phyloP scores from a whole-genome alignment of 208 protist genomes.

The Leptomonas pyrrhocoris region DNA sequence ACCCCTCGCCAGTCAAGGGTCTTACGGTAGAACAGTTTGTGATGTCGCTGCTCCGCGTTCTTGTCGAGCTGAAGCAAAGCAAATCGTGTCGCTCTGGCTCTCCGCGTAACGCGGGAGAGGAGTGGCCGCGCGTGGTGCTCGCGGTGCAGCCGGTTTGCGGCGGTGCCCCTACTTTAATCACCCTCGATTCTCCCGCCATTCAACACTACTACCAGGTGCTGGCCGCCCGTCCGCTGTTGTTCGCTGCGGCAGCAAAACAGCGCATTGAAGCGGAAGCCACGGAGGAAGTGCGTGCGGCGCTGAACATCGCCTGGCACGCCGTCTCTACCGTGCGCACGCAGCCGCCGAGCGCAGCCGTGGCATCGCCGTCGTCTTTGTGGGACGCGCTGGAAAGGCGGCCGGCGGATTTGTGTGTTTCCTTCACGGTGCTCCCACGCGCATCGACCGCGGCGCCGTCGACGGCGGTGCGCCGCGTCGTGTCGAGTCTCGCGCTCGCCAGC shows the following conservation, averaged over 20 bases:
- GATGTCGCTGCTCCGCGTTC: conserved; percentile 14
- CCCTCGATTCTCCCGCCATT: conserved; percentile 19
- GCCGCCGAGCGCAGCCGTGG: neutral
- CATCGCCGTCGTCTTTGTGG: neutral
- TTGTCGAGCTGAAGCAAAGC: conserved; percentile 7
- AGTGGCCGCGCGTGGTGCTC: conserved; percentile 19
- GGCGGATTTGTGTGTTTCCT: conserved; percentile 22
- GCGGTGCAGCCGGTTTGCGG: conserved; percentile 22
- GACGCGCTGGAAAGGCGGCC: neutral
- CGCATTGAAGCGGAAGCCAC: conserved; percentile 16
- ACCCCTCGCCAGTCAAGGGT: neutral
- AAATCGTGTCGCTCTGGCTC: neutral
- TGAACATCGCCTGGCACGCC: conserved; percentile 23
- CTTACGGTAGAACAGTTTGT: conserved; percentile 12
- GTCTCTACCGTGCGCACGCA: conserved; percentile 8
- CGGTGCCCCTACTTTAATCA: conserved; percentile 23
- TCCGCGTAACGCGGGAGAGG: neutral
- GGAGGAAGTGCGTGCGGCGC: conserved; percentile 20
- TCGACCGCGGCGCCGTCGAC: neutral
- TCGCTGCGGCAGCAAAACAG: conserved; percentile 11
- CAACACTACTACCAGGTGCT: conserved; percentile 33
- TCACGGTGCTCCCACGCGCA: conserved; percentile 17
- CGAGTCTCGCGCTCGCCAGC: conserved; percentile 31
- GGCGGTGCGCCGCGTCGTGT: conserved; percentile 13
- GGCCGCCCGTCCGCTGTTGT: conserved; percentile 17